Evolutionary conservation across 345 rosid genomes (phyloP).

Genomic region (Eucalyptus brandiana): DNA sequence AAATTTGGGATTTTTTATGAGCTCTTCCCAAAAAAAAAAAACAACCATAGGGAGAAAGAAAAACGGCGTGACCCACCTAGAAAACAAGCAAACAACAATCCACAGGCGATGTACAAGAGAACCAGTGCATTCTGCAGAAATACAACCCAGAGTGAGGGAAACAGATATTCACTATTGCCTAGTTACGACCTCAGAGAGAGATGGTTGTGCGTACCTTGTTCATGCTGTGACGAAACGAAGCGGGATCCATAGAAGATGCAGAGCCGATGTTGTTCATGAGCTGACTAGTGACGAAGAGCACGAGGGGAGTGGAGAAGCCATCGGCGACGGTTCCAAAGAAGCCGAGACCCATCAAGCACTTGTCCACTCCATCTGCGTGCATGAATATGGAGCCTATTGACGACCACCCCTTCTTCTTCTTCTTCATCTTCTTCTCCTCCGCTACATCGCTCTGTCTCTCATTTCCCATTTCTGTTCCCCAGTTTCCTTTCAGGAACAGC

Average conservation of each 20-base stretch:
- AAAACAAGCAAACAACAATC: slow-evolving; percentile 65
- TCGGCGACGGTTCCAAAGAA: slow-evolving; percentile 68
- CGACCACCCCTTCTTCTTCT: neutral
- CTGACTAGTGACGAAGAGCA: slow-evolving; percentile 45
- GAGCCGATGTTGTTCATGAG: slow-evolving; percentile 72
- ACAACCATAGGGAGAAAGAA: neutral
- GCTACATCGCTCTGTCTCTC: neutral
- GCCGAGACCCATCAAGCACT: slow-evolving; percentile 56
- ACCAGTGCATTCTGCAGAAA: slow-evolving; percentile 45
- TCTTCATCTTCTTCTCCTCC: neutral
- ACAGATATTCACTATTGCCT: neutral
- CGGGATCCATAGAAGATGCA: slow-evolving; percentile 3
- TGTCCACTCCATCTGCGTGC: slow-evolving; percentile 65
- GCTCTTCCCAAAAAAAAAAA: neutral
- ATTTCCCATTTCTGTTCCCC: neutral
- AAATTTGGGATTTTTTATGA: neutral
- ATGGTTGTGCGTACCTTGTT: slow-evolving; percentile 29
- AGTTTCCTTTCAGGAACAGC: neutral
- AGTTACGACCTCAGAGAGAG: neutral
- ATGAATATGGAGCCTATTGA: slow-evolving; percentile 55
- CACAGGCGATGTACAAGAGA: slow-evolving; percentile 67
- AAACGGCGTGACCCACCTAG: slow-evolving; percentile 24
- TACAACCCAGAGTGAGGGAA: neutral
- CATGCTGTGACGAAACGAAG: slow-evolving; percentile 28
- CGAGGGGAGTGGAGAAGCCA: slow-evolving; percentile 68